Conservation (phyloP, 2,329 filamentous ascomycete species). For the Stemphylium vesicarium region DNA sequence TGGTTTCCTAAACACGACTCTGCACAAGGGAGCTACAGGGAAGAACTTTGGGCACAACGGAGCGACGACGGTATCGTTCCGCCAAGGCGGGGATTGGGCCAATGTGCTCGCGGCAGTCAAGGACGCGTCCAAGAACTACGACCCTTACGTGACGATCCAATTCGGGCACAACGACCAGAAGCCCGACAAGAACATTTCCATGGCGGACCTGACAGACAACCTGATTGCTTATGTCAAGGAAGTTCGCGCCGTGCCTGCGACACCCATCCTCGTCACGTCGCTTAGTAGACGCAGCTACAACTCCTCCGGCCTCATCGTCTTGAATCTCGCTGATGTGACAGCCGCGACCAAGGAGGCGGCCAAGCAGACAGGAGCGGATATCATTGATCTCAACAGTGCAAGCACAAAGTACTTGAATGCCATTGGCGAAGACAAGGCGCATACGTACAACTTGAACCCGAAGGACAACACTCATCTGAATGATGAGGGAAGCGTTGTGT, state of each 20-base stretch:
- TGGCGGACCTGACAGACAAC: constrained; percentile 58
- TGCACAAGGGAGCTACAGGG: constrained; percentile 58
- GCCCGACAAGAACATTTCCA: constrained; percentile 51
- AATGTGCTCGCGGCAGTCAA: constrained; percentile 54
- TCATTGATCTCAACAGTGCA: constrained; percentile 60
- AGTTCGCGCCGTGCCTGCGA: constrained; percentile 36
- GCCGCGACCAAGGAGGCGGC: constrained; percentile 57
- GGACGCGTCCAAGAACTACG: constrained; percentile 43
- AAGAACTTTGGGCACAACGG: constrained; percentile 62
- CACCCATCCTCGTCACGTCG: constrained; percentile 59
- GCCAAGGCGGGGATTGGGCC: constrained; percentile 59
- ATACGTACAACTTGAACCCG: constrained; percentile 55
- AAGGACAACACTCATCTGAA: constrained; percentile 33
- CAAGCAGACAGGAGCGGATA: constrained; percentile 41
- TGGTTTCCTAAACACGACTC: constrained; percentile 59
- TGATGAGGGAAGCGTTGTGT: constrained; percentile 28
- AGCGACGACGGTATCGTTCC: constrained; percentile 62
- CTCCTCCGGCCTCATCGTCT: constrained; percentile 47
- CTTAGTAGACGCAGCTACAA: constrained; percentile 58
- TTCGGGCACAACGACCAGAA: constrained; percentile 69
- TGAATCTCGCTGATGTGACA: constrained; percentile 56
- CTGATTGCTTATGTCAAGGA: constrained; percentile 52
- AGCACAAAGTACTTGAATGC: constrained; percentile 58
- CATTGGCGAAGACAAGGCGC: constrained; percentile 57
- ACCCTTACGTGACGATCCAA: constrained; percentile 61